phyloP scores from a whole-genome alignment of 2,329 filamentous ascomycete species.

The Alternaria triticina region DNA sequence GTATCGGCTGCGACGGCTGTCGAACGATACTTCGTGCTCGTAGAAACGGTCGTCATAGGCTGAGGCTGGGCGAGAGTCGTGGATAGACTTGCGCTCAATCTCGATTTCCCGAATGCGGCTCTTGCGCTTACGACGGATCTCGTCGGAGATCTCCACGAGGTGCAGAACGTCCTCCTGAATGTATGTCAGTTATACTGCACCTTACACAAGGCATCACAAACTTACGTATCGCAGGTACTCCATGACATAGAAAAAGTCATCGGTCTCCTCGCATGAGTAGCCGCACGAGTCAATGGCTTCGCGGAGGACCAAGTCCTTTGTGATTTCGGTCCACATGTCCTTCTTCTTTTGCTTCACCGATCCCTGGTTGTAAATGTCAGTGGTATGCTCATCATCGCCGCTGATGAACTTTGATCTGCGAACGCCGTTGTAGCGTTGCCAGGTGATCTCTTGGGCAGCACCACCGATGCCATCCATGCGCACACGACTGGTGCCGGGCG shows the following conservation, averaged over 20 bases:
- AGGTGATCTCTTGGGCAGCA: conserved; percentile 76
- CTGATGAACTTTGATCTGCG: conserved; percentile 75
- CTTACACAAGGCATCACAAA: conserved; percentile 26
- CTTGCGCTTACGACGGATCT: conserved; percentile 72
- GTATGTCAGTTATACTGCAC: conserved; percentile 14
- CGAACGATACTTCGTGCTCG: conserved; percentile 72
- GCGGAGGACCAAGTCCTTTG: conserved; percentile 84
- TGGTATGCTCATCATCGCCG: conserved; percentile 63
- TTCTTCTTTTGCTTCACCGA: conserved; percentile 46
- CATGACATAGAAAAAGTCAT: conserved; percentile 90
- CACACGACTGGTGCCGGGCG: conserved; percentile 82
- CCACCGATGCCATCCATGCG: conserved; percentile 80
- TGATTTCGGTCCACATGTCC: conserved; percentile 93
- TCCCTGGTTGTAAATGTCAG: conserved; percentile 49
- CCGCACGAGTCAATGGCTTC: conserved; percentile 86
- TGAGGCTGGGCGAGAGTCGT: conserved; percentile 51
- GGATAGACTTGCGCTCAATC: conserved; percentile 64
- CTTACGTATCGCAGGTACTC: conserved; percentile 87
- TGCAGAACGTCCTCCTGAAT: conserved; percentile 82
- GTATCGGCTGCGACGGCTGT: conserved; percentile 53
- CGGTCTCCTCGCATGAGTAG: conserved; percentile 90
- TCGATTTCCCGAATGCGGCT: conserved; percentile 66
- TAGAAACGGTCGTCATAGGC: conserved; percentile 69
- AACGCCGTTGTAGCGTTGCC: conserved; percentile 72
- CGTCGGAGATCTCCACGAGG: conserved; percentile 81